Evolutionary conservation across 1,139 yeast species (phyloP).

Genomic region (Ashbya aceris): DNA sequence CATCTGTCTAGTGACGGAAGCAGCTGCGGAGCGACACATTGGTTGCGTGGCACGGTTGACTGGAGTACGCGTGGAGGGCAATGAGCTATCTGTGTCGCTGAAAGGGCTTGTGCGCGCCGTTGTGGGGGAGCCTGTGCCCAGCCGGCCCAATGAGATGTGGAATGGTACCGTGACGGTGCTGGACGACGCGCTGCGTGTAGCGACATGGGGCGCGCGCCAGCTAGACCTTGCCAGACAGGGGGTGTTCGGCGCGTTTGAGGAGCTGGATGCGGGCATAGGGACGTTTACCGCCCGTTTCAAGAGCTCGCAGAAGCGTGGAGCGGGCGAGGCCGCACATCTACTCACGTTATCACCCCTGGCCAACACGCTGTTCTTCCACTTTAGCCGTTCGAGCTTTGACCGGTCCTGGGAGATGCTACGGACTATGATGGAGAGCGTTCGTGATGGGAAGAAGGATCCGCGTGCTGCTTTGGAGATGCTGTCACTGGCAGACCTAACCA

Average conservation of each 20-base stretch:
- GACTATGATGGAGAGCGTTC: conserved; percentile 22
- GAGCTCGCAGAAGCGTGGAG: conserved; percentile 10
- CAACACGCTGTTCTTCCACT: conserved; percentile 47
- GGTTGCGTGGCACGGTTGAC: conserved; percentile 44
- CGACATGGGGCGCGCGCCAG: conserved; percentile 15
- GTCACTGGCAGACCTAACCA: conserved; percentile 43
- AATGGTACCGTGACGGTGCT: conserved; percentile 23
- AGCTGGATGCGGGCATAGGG: conserved; percentile 27
- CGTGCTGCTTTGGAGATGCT: conserved; percentile 20
- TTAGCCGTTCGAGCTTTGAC: conserved; percentile 25
- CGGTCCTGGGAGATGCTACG: conserved; percentile 21
- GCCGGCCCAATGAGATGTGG: conserved; percentile 30
- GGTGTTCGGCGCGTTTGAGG: conserved; percentile 23
- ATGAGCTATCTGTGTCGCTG: conserved; percentile 40
- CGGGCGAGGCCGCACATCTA: conserved; percentile 29
- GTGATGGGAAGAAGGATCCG: conserved; percentile 12
- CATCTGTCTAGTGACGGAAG: conserved; percentile 25
- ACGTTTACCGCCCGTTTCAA: conserved; percentile 15
- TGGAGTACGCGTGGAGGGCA: conserved; percentile 40
- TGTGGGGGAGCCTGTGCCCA: conserved; percentile 23
- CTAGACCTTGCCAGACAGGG: conserved; percentile 26
- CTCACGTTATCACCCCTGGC: conserved; percentile 54
- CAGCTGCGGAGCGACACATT: conserved; percentile 21
- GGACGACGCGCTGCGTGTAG: conserved; percentile 16
- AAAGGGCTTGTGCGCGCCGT: conserved; percentile 47